Base-by-base conservation (phyloP, 148 eudicot genomes). In the Spergularia bocconei region DNA sequence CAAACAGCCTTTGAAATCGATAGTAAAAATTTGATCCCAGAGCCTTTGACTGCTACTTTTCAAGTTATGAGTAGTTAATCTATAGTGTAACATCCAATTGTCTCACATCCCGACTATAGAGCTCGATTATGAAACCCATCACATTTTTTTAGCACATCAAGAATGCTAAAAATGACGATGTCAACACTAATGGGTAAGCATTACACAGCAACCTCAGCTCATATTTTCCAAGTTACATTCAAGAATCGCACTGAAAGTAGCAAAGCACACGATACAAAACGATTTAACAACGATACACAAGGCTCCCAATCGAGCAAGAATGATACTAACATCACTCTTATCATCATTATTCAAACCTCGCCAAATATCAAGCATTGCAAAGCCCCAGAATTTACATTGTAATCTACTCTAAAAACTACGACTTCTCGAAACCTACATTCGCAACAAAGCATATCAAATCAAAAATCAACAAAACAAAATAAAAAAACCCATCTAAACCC, bases 371-470 rank as follows among this genome's bases (percentile, higher is more conserved):
- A 51, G 19, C 62, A 77, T 60, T 50, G 7, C 16, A 70, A 70
- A 53, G 55, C 50, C 70, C 67, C 23, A 61, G 1, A 21, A 72
- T 4, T 14, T 50, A 69, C 56, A 69, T 69, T 54, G 29, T n/a
- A 19, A 29, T 15, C 5, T 14, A 23, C 29, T 7, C 20, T 44
- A 13, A 16, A 29, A 63, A 63, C 6, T 19, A 11, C 12, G 61
- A 14, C 38, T 11, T 51, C 50, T n/a, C 50, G 6, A 11, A 4
- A 50, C 44, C 44, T 17, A 29, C 20, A 68, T 68, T 48, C 9
- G n/a, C 20, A 57, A 16, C 39, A 16, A 1, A 68, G 4, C 52
- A 55, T 17, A 23, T 16, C 58, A 39, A 47, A 16, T 67, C 23
- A 21, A 56, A 15, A 54, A 14, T 57, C 15, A 15, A 64, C 19